Conservation (phyloP, 192 early-diverging fungal genomes). For the Coemansia guatemalensis region DNA sequence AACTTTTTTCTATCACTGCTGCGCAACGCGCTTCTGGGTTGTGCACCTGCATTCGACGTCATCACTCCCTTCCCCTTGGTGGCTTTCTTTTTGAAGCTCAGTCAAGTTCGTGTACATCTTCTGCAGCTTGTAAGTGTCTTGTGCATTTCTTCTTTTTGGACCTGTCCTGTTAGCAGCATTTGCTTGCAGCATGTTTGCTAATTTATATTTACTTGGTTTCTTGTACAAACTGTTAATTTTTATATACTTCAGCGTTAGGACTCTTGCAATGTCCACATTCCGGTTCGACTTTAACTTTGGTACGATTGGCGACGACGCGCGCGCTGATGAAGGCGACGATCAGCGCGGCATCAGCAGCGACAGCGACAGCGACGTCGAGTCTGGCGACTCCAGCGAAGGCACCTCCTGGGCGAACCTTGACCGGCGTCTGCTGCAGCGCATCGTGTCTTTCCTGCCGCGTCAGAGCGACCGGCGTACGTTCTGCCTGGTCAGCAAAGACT, state of each 20-base stretch:
- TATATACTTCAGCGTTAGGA: not conserved
- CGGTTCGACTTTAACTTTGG: constrained; percentile 42
- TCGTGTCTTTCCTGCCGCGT: constrained; percentile 30
- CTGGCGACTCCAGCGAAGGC: constrained; percentile 11
- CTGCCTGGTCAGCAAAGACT: constrained; percentile 43
- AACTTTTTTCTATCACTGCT: not conserved
- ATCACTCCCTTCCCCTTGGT: not conserved
- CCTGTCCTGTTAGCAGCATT: not conserved
- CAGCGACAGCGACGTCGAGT: constrained; percentile 33
- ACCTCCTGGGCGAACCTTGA: constrained; percentile 32
- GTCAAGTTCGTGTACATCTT: not conserved
- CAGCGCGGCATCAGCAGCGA: constrained; percentile 21
- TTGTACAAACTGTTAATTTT: not conserved
- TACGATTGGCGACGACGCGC: constrained; percentile 9
- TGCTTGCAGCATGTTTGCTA: not conserved
- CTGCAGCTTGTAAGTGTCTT: not conserved
- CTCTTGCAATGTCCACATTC: constrained; percentile 14
- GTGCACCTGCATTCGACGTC: not conserved
- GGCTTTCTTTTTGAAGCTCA: not conserved
- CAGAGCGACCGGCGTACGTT: constrained; percentile 42
- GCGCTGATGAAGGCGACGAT: constrained; percentile 14
- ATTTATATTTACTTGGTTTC: not conserved
- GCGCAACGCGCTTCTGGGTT: not conserved
- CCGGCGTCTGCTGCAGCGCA: constrained; percentile 41
- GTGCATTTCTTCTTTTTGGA: not conserved